Evolutionary conservation across 2,329 filamentous ascomycete genomes (phyloP).

Genomic region (Cladosporium colombiae): DNA sequence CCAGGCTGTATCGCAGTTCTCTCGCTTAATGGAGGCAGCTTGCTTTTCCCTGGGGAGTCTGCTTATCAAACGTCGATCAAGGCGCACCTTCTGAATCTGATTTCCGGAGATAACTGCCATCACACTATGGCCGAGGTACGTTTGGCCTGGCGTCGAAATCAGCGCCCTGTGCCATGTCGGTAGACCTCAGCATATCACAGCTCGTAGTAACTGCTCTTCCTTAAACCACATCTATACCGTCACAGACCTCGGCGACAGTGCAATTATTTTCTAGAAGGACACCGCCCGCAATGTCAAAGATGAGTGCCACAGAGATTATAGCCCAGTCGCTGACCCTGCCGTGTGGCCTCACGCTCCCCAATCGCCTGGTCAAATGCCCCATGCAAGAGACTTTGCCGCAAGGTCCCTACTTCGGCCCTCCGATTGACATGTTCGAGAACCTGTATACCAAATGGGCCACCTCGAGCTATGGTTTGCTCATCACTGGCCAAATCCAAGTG

Average conservation of each 20-base stretch:
- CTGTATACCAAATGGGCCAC: constrained; percentile 56
- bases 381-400: constrained; percentile 43
- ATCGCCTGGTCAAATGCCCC: constrained; percentile 49
- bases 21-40: too few relatives aligned
- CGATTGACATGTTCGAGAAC: constrained; percentile 45
- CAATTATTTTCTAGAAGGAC: background rate
- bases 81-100: background rate
- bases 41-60: background rate
- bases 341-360: constrained; percentile 37
- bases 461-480: constrained; percentile 45
- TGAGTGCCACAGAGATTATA: constrained; percentile 23
- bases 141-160: background rate
- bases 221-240: background rate
- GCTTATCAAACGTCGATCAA: background rate
- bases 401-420: constrained; percentile 41
- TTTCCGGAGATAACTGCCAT: background rate
- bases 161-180: background rate
- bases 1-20: too few relatives aligned
- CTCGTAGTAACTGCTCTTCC: background rate
- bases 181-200: background rate
- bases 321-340: constrained; percentile 29
- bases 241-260: background rate
- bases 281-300: background rate
- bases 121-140: background rate
- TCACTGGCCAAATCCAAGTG: constrained; percentile 49